Percentiles rank a stretch among this genome's conserved stretches.
Conservation (phyloP, 441 rosid genomes). For the Melastoma candidum region DNA sequence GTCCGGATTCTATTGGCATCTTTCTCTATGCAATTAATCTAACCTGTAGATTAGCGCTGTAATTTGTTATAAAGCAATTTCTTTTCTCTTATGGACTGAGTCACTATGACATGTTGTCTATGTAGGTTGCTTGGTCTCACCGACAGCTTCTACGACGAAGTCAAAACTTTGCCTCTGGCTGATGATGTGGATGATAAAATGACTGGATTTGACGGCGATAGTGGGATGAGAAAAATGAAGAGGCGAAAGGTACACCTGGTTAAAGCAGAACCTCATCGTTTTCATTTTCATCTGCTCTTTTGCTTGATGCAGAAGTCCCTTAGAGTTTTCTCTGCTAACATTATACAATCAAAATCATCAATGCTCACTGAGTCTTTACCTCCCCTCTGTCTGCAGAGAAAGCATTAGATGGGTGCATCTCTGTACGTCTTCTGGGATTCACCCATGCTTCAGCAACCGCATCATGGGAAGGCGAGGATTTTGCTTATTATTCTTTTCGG, state of each 20-base stretch:
- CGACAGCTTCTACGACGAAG: conserved; percentile 50
- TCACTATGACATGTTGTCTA: background rate
- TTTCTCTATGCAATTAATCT: background rate
- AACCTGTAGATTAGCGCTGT: background rate
- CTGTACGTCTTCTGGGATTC: too few relatives aligned
- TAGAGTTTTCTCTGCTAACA: too few relatives aligned
- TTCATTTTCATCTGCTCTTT: too few relatives aligned
- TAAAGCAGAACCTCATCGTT: too few relatives aligned
- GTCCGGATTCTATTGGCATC: conserved; percentile 6
- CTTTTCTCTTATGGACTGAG: background rate
- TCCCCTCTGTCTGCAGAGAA: too few relatives aligned
- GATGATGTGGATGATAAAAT: conserved; percentile 26
- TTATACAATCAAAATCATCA: too few relatives aligned
- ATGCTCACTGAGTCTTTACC: too few relatives aligned
- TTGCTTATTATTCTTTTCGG: too few relatives aligned
- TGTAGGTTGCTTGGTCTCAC: conserved; percentile 46
- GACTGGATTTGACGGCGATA: conserved; percentile 15
- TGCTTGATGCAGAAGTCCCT: too few relatives aligned
- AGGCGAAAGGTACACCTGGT: conserved; percentile 36
- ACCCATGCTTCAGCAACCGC: too few relatives aligned
- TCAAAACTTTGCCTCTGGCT: conserved; percentile 48
- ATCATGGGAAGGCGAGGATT: too few relatives aligned
- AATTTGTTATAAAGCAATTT: background rate
- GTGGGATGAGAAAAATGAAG: conserved; percentile 32
- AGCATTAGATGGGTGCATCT: too few relatives aligned